phyloP scores from a whole-genome alignment of 805 yeast species.

The Kuraishia piskuri region DNA sequence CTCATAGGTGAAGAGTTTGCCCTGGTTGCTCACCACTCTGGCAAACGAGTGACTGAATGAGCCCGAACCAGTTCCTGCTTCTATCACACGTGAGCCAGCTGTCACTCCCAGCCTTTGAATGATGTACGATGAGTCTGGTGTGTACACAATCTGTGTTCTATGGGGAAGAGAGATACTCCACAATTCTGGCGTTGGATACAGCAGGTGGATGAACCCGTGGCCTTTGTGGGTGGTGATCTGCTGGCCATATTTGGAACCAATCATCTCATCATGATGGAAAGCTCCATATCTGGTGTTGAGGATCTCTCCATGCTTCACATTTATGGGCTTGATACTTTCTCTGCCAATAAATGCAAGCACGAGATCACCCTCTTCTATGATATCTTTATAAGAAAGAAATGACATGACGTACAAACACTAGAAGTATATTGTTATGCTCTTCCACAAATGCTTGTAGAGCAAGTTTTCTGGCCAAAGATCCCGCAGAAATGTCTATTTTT shows the following conservation, averaged over 20 bases:
- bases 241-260: conserved; percentile 74
- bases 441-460: too few species aligned
- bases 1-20: conserved; percentile 76
- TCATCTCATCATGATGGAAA: conserved; percentile 77
- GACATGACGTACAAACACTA: too few species aligned
- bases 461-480: background rate
- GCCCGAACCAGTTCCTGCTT: conserved; percentile 98
- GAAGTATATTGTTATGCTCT: too few species aligned
- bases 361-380: conserved; percentile 78
- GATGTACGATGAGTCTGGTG: conserved; percentile 90
- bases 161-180: conserved; percentile 97
- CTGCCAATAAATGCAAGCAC: conserved; percentile 83
- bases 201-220: conserved; percentile 75
- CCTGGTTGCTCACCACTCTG: conserved; percentile 56
- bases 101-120: conserved; percentile 71
- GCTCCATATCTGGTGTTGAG: conserved; percentile 86
- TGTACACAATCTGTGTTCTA: conserved; percentile 94
- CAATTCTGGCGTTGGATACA: conserved; percentile 90
- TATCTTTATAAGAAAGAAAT: conserved; percentile 41
- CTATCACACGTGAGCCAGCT: conserved; percentile 75
- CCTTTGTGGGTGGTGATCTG: conserved; percentile 70
- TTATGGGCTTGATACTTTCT: conserved; percentile 68
- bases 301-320: conserved; percentile 45
- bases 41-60: conserved; percentile 91
- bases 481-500: background rate